Evolutionary conservation across 495 filamentous ascomycete genomes (phyloP).

Genomic region (Ascobolus immersus): DNA sequence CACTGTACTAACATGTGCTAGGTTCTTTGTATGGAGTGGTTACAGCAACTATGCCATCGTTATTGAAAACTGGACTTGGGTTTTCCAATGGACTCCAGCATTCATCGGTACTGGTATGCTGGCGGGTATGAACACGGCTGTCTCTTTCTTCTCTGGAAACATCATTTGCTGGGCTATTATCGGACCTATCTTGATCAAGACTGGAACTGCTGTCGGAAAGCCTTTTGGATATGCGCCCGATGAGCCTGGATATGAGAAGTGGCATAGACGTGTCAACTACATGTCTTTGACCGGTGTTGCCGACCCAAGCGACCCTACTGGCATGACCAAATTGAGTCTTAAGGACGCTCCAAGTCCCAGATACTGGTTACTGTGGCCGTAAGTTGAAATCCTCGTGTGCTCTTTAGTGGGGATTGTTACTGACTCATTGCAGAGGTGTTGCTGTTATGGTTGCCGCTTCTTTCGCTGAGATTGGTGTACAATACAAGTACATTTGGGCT

Average conservation of each 20-base stretch:
- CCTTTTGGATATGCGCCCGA: conserved; percentile 11
- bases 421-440: no score
- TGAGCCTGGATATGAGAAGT: conserved; percentile 20
- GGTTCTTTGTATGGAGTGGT: conserved; percentile 30
- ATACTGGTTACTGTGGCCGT: conserved; percentile 44
- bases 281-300: conserved; percentile 22
- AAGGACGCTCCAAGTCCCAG: conserved; percentile 28
- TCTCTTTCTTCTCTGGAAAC: conserved; percentile 34
- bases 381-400: no score
- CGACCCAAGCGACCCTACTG: no score
- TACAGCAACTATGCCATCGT: conserved; percentile 29
- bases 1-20: no score
- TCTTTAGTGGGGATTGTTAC: no score
- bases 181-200: conserved; percentile 32
- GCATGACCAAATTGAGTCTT: no score
- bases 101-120: conserved; percentile 43
- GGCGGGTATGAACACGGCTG: conserved; percentile 36
- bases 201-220: conserved; percentile 20
- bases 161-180: conserved; percentile 40
- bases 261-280: conserved; percentile 25
- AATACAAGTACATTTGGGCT: conserved; percentile 33
- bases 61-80: conserved; percentile 42
- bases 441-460: conserved; percentile 36
- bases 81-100: conserved; percentile 36
- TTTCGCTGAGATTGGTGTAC: conserved; percentile 35